Conservation (phyloP, 2,329 filamentous ascomycete species). For the Calonectria hawksworthii region DNA sequence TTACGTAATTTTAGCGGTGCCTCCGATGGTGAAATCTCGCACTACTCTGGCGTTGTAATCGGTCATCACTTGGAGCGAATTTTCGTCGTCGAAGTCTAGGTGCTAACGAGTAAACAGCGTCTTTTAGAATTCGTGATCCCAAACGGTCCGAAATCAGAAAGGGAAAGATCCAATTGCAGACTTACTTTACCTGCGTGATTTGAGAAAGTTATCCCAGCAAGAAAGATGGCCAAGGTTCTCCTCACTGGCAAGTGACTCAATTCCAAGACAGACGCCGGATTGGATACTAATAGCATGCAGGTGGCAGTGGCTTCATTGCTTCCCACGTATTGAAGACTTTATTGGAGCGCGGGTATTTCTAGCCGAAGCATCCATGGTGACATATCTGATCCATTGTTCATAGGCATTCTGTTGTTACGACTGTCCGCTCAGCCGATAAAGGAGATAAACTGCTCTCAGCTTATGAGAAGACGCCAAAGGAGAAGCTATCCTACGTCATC, state of each 20-base stretch:
- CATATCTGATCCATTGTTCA: background rate
- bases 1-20: background rate
- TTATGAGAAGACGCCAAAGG: background rate
- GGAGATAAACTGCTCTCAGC: background rate
- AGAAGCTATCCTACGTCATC: background rate
- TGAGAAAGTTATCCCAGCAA: background rate
- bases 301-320: slow-evolving; percentile 7
- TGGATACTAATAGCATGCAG: background rate
- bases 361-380: background rate
- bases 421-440: background rate
- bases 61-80: background rate
- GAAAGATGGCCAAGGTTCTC: background rate
- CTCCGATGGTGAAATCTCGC: background rate
- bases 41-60: background rate
- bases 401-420: background rate
- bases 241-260: background rate
- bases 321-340: background rate
- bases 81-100: background rate
- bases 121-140: background rate
- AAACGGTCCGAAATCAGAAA: background rate
- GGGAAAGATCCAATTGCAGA: background rate
- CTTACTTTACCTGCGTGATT: too few species aligned
- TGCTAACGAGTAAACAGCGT: background rate
- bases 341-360: background rate
- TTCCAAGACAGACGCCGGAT: too few species aligned